A percentile compares a stretch with the other conserved stretches of the same genome.
Evolutionary conservation across 768 basidiomycete genomes (phyloP).

Genomic region (Amanita pseudoporphyria): DNA sequence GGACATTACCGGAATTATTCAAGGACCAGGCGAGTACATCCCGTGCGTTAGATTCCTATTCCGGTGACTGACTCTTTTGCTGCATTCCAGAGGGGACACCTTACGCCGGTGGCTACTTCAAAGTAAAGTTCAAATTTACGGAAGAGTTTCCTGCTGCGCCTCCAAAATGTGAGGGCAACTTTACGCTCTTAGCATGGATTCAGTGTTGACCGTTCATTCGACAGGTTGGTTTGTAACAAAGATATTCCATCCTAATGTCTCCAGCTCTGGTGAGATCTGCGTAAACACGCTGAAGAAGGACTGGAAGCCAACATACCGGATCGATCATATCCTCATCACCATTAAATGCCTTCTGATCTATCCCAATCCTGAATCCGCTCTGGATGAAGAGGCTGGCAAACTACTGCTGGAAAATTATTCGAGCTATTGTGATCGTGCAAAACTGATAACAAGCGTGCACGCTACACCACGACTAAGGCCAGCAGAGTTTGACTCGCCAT

Average conservation of each 20-base stretch:
- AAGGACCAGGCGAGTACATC: conserved; percentile 70
- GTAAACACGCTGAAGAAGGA: conserved; percentile 97
- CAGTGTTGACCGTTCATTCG: conserved; percentile 8
- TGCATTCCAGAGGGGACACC: conserved; percentile 44
- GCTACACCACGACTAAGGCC: conserved; percentile 74
- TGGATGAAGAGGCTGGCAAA: conserved; percentile 95
- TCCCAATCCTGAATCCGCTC: conserved; percentile 92
- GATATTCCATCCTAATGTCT: conserved; percentile 97
- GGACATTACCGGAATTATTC: conserved; percentile 79
- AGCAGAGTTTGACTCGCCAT: conserved; percentile 54
- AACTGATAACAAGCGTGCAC: conserved; percentile 85
- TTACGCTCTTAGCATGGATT: background rate
- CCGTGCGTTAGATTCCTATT: conserved; percentile 5
- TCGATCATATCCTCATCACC: conserved; percentile 84
- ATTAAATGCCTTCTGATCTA: conserved; percentile 95
- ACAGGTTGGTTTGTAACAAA: conserved; percentile 87
- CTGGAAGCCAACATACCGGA: conserved; percentile 89
- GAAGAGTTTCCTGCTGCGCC: conserved; percentile 91
- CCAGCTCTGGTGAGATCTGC: conserved; percentile 83
- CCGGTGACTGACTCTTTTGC: conserved; percentile 18
- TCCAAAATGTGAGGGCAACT: conserved; percentile 68
- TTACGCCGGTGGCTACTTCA: conserved; percentile 60
- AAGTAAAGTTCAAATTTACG: conserved; percentile 79
- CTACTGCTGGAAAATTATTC: conserved; percentile 84
- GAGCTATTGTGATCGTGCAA: conserved; percentile 78